Evolutionary conservation across 163 green algal genomes (phyloP), one percentile per base, ranked within the genome.

Genomic region (Scenedesmus sp.): DNA sequence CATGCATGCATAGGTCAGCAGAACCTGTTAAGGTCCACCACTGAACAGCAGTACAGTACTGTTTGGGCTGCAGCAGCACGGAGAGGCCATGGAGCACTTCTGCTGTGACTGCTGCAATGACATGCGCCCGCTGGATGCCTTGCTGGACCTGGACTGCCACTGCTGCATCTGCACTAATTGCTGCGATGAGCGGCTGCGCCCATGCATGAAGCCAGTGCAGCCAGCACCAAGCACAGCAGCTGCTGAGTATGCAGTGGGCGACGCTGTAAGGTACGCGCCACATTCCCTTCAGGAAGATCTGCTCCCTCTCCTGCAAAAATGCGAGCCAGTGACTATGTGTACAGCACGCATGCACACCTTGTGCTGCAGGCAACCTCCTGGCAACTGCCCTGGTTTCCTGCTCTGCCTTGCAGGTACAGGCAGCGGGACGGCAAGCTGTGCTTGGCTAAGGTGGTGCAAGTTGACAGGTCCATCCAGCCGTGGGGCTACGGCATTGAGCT

Each of bases 401-500:
- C 70, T 79, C 23, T 1, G 1, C 46, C 3, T 23, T 52, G 70
- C 59, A 82, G 60, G 60, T 89, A 89, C 64, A 67, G 84, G 9
- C 60, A 89, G 26, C 52, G 84, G 46, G 18, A 81, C 46, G 84
- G 84, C 12, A 54, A 90, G 46, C 73, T 83, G 18, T 26, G 79
- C 54, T 13, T 77, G 26, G 85, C 85, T 16, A 83, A 56, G 67
- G 64, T 90, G n/a, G 85, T 90, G 46, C 64, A 90, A n/a, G 52
- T 91, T 23, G 77, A 92, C 60, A 88, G 62, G 26, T 82, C 56
- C 13, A 87, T 92, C 7, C 59, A 88, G 88, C 88, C 88, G 16
- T 86, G 26, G 55, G 60, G 79, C 23, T 92, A 92, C 62, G 88
- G 74, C 46, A 88, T 92, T 20, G 10, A 70, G 59, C 15, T 92